A percentile compares a stretch with the other conserved stretches of the same genome.
phyloP scores from a whole-genome alignment of 176 grass and related monocot species.

The Microstegium vimineum region DNA sequence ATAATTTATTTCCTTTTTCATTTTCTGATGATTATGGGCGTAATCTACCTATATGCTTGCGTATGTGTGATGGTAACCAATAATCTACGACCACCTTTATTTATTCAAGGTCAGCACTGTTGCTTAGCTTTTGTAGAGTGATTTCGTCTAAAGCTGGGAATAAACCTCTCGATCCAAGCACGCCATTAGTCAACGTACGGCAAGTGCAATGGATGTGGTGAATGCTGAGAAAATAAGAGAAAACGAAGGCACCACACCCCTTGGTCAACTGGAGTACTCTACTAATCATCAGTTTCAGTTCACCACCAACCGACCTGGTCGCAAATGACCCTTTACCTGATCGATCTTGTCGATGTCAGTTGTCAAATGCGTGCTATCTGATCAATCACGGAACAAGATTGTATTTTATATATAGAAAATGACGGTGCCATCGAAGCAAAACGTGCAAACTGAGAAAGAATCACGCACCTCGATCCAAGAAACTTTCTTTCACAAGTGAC shows the following conservation, averaged over 20 bases:
- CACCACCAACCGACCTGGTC: background rate
- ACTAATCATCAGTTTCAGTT: background rate
- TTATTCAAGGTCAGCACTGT: constrained; percentile 19
- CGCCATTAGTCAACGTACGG: constrained; percentile 3
- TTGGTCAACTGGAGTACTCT: constrained; percentile 7
- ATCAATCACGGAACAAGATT: background rate
- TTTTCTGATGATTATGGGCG: no score
- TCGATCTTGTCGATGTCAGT: background rate
- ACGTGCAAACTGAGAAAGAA: background rate
- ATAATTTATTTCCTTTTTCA: background rate
- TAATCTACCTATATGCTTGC: background rate
- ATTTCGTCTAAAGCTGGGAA: background rate
- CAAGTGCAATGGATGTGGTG: constrained; percentile 28
- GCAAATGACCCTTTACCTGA: background rate
- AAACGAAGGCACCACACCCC: background rate
- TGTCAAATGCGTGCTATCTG: constrained; percentile 14
- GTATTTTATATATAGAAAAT: background rate
- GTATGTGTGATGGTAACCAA: constrained; percentile 24
- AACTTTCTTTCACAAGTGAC: background rate
- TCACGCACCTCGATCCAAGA: background rate
- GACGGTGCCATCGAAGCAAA: background rate
- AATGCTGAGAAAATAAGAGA: constrained; percentile 18
- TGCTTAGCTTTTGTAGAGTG: constrained; percentile 16
- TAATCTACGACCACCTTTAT: constrained; percentile 15
- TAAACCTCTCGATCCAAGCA: background rate